Percentiles rank a stretch among this genome's conserved stretches.
Evolutionary conservation across 2,329 filamentous ascomycete species (phyloP).

Genomic region (Diaporthe sp.): DNA sequence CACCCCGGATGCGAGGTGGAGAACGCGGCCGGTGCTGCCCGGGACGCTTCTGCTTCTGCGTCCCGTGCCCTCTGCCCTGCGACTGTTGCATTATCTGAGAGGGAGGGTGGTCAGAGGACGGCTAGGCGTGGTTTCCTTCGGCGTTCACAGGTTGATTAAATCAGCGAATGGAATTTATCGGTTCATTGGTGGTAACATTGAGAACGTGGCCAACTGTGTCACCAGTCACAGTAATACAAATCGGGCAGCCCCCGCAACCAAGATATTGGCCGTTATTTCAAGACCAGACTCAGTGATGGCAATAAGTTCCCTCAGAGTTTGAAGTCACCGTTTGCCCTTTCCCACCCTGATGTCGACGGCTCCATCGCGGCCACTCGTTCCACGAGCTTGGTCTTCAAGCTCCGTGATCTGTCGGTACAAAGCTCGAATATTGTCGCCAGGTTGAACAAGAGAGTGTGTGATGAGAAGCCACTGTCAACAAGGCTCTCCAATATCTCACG

Average conservation of each 20-base stretch:
- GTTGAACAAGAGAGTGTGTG: constrained; percentile 89
- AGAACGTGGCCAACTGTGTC: constrained; percentile 2
- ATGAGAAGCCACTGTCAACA: constrained; percentile 73
- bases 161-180: neutral
- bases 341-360: constrained; percentile 73
- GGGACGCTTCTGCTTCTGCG: constrained; percentile 56
- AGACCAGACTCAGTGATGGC: neutral
- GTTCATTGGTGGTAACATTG: neutral
- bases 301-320: constrained; percentile 68
- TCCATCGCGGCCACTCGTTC: constrained; percentile 75
- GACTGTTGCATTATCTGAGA: constrained; percentile 53
- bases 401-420: constrained; percentile 81
- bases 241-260: constrained; percentile 7
- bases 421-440: constrained; percentile 92
- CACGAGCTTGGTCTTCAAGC: constrained; percentile 78
- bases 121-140: constrained; percentile 15
- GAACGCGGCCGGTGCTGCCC: constrained; percentile 50
- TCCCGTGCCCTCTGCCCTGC: constrained; percentile 55
- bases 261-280: neutral
- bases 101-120: constrained; percentile 6
- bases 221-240: neutral
- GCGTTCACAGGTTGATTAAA: neutral
- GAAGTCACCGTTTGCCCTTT: constrained; percentile 80
- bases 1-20: constrained; percentile 47
- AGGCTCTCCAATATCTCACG: constrained; percentile 76